Evolutionary conservation across 2,329 filamentous ascomycete genomes (phyloP), one percentile per base, ranked within the genome.

Genomic region (Apiospora saccharicola): DNA sequence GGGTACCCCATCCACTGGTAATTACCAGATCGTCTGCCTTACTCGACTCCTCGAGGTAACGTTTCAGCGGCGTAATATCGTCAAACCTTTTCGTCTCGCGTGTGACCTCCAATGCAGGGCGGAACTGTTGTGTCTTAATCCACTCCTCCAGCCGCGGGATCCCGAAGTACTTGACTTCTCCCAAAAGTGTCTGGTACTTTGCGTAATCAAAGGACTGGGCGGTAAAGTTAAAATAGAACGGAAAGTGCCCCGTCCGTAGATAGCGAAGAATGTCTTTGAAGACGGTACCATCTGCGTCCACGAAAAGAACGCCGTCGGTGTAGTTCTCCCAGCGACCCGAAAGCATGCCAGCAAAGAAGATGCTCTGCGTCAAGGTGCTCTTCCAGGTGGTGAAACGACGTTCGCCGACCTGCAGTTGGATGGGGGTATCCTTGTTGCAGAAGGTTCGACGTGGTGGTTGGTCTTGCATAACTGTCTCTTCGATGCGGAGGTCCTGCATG

Each of bases 251-350:
- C 5, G 75, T 77, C 1, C 82, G 80, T 16, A 83, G 77, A 71
- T 79, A 83, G 0, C 75, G 74, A 3, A 84, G 76, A 71, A 84
- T 75, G 69, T 84, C 77, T 16, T 77, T 71, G 72, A 85, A 85
- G 2, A 82, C 41, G 0, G 76, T 72, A 0, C 80, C 75, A 61
- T 85, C 81, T 0, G 81, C 76, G 71, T 85, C 83, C 26, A 86
- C 70, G 75, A 84, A 85, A 74, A 81, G 81, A 0, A 78, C 78
- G 0, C 79, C 81, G 64, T 78, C 73, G 37, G 64, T 69, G 26
- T 12, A 4, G 19, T 78, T 74, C 47, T 74, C 49, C 75, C 76
- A 79, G 10, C 75, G 68, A 0, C 71, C 73, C 0, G 78, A 78
- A 6, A 82, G 70, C 3, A 77, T 72, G 0, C 72, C 71, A 22